Conservation (phyloP, 2,329 filamentous ascomycete genomes). For the Scedosporium boydii region DNA sequence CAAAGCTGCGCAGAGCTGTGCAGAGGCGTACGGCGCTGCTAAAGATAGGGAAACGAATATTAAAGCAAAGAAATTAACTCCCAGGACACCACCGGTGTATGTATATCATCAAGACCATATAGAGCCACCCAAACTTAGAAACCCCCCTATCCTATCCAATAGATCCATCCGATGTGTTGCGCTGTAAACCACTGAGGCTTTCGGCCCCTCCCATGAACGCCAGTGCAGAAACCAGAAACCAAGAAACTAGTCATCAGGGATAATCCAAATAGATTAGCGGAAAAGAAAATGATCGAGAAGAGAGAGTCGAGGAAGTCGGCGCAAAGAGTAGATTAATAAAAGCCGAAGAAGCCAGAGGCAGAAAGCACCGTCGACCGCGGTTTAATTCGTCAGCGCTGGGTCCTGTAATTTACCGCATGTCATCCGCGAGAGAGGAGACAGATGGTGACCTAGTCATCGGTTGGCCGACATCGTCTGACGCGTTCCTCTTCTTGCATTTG, state of each 20-base stretch:
- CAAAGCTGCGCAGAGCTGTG: too few species aligned
- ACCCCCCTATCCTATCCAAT: neutral
- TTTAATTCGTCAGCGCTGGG: neutral
- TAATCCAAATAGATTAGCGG: neutral
- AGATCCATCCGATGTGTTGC: neutral
- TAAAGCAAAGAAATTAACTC: slow-evolving; percentile 2
- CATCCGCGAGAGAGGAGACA: neutral
- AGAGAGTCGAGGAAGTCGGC: neutral
- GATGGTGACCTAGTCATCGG: neutral
- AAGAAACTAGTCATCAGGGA: neutral
- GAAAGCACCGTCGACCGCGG: neutral
- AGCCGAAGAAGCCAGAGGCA: neutral
- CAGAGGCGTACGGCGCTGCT: neutral
- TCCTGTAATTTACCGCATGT: neutral
- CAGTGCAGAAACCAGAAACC: neutral
- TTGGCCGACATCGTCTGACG: slow-evolving; percentile 2
- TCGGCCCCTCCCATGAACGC: neutral
- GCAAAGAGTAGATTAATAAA: neutral
- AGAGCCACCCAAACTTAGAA: neutral
- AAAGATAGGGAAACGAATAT: neutral
- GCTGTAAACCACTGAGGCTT: neutral
- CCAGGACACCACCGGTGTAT: slow-evolving; percentile 6
- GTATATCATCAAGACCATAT: slow-evolving; percentile 1
- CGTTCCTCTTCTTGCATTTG: slow-evolving; percentile 67
- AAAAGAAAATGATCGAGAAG: neutral